A percentile compares a stretch with the other conserved stretches of the same genome.
Conservation (phyloP, 805 yeast species). For the Ogataea thermomethanolica region DNA sequence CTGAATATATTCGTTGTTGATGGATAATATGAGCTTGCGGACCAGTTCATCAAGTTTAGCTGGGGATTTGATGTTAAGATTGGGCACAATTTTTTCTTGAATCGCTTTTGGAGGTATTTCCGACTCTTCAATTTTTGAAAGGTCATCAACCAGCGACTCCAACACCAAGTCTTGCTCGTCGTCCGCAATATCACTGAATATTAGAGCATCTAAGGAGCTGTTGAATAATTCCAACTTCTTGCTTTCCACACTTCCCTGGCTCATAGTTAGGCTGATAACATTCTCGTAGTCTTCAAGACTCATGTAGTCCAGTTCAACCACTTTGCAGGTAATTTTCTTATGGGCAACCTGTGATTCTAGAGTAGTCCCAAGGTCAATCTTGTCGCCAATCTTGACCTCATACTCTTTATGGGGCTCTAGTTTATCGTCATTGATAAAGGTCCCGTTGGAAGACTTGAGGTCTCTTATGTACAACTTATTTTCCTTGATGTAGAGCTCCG, state of each 20-base stretch:
- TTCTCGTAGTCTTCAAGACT: slow-evolving; percentile 35
- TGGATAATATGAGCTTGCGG: slow-evolving; percentile 48
- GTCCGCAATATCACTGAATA: slow-evolving; percentile 35
- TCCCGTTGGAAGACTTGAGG: slow-evolving; percentile 90
- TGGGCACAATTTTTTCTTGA: slow-evolving; percentile 50
- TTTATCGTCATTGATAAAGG: slow-evolving; percentile 77
- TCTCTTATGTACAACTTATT: slow-evolving; percentile 71
- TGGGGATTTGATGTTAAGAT: slow-evolving; percentile 56
- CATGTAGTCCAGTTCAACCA: slow-evolving; percentile 67
- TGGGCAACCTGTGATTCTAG: slow-evolving; percentile 69
- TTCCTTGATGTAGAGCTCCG: slow-evolving; percentile 73
- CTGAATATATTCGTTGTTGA: slow-evolving; percentile 58
- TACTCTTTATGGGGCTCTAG: slow-evolving; percentile 60
- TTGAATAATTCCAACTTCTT: slow-evolving; percentile 33
- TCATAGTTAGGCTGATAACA: slow-evolving; percentile 23
- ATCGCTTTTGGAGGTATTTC: slow-evolving; percentile 32
- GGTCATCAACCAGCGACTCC: slow-evolving; percentile 23
- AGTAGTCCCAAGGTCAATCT: slow-evolving; percentile 92
- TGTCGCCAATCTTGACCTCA: slow-evolving; percentile 73
- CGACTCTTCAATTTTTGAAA: slow-evolving; percentile 23
- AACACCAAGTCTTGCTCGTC: slow-evolving; percentile 32
- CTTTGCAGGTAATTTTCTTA: slow-evolving; percentile 78
- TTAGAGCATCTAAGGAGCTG: slow-evolving; percentile 34
- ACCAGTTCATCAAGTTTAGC: slow-evolving; percentile 54
- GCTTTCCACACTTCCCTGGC: slow-evolving; percentile 26